Base-by-base conservation (phyloP, 2,329 filamentous ascomycete species). In the Cladosporium sp. region DNA sequence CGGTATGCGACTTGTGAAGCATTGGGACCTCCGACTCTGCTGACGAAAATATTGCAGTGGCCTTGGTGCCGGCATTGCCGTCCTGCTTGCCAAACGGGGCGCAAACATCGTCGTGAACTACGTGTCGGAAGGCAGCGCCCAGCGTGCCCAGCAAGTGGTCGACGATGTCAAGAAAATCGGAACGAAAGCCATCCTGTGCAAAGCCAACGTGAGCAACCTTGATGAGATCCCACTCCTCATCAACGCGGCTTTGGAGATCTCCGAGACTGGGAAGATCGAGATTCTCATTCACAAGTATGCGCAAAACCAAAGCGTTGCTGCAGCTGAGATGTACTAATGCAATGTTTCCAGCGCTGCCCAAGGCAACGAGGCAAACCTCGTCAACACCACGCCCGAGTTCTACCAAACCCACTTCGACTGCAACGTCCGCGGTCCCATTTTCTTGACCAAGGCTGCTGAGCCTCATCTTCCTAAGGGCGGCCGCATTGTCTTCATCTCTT, bases 341-440 rank as follows among this genome's bases (percentile, higher is more conserved):
- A n/a, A n/a, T n/a, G n/a, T 12, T 30, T 12, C 7, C 27, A 30
- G 27, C 27, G 27, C 27, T 30, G 27, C 27, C 12, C 27, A 7
- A 7, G 27, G 27, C 7, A 30, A 7, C 12, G 27, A 30, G 12
- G 27, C 27, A 30, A 30, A 30, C 27, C 12, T 30, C 7, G 27
- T 30, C 27, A 12, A 30, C 12, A 30, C 27, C 27, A 30, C 27
- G 27, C 7, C 7, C 7, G 27, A 30, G 12, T 12, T 7, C 12
- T 30, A 30, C 27, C 7, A 30, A 7, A 7, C 27, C 7, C 27
- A 30, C 27, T 30, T 30, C 27, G 27, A 80, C 50, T 78, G 92
- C 70, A 95, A 95, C 63, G 89, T 95, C 15, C 79, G 89, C 7
- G 89, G 87, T 0, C 89, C 89, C 1, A 70, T 95, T 18, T 77